phyloP scores from a whole-genome alignment of 208 protist genomes.

The Naegleria gruberi region DNA sequence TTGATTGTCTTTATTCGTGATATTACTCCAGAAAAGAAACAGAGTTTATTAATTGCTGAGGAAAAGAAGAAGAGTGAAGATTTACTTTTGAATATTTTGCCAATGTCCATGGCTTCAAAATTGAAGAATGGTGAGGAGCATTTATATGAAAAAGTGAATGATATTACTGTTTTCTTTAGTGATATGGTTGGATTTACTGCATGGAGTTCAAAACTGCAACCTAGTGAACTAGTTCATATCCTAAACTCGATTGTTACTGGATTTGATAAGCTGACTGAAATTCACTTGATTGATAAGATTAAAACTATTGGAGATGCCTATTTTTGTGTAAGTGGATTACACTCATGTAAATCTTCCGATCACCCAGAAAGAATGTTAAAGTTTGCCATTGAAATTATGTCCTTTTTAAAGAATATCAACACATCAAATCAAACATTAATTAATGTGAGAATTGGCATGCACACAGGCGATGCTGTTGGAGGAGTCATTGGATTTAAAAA shows the following conservation, averaged over 20 bases:
- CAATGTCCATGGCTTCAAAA: background rate
- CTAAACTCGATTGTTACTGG: background rate
- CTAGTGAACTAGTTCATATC: background rate
- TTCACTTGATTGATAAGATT: conserved; percentile 18
- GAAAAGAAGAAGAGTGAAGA: conserved; percentile 21
- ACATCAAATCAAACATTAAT: background rate
- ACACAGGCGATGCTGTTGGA: conserved; percentile 35
- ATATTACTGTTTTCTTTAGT: conserved; percentile 8
- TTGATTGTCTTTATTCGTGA: background rate
- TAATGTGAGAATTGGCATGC: conserved; percentile 29
- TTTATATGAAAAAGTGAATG: conserved; percentile 14
- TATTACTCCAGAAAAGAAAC: background rate
- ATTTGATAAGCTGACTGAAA: background rate
- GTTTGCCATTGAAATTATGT: too few species aligned
- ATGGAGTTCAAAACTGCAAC: conserved; percentile 19
- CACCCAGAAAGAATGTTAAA: too few species aligned
- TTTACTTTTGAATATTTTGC: conserved; percentile 27
- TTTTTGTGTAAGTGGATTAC: too few species aligned
- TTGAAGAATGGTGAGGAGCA: conserved; percentile 10
- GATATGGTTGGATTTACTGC: too few species aligned
- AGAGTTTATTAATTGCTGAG: background rate
- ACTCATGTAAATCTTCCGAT: too few species aligned
- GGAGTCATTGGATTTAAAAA: conserved; percentile 30
- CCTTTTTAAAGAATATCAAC: too few species aligned
- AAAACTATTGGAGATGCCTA: too few species aligned